Percentiles rank a stretch among this genome's conserved stretches.
Conservation (phyloP, 768 basidiomycete species). For the Amanita inopinata region DNA sequence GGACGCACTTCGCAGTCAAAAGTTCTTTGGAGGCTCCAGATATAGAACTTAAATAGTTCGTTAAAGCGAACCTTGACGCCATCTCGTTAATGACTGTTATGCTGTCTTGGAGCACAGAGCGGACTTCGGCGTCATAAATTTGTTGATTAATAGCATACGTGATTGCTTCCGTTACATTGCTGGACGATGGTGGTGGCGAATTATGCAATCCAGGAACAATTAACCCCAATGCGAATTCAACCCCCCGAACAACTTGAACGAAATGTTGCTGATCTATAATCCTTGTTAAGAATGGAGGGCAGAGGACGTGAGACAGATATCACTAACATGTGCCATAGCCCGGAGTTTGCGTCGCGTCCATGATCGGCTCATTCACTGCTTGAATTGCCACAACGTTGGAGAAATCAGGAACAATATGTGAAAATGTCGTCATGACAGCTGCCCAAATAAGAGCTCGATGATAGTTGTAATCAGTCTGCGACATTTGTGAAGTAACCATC, state of each 20-base stretch:
- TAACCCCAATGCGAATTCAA: conserved; percentile 55
- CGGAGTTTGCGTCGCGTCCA: conserved; percentile 59
- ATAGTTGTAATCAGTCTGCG: conserved; percentile 61
- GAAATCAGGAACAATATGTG: conserved; percentile 64
- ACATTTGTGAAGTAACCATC: neutral
- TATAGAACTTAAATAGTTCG: neutral
- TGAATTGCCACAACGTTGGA: conserved; percentile 58
- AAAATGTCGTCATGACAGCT: conserved; percentile 63
- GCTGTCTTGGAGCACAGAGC: conserved; percentile 5
- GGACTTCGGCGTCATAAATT: conserved; percentile 19
- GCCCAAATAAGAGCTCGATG: conserved; percentile 76
- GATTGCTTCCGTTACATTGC: conserved; percentile 21
- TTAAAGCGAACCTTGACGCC: neutral
- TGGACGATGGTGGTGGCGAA: conserved; percentile 11
- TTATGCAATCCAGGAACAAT: conserved; percentile 22
- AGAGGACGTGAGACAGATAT: too few relatives aligned
- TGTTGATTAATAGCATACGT: conserved; percentile 12
- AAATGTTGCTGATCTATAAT: conserved; percentile 58
- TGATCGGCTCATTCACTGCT: conserved; percentile 72
- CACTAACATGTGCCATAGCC: conserved; percentile 58
- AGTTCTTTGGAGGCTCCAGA: neutral
- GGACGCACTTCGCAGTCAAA: neutral
- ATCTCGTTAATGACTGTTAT: neutral
- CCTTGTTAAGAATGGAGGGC: neutral
- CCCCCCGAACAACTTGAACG: conserved; percentile 54